Conservation (phyloP, 768 basidiomycete genomes). For the Lactarius hengduanensis region DNA sequence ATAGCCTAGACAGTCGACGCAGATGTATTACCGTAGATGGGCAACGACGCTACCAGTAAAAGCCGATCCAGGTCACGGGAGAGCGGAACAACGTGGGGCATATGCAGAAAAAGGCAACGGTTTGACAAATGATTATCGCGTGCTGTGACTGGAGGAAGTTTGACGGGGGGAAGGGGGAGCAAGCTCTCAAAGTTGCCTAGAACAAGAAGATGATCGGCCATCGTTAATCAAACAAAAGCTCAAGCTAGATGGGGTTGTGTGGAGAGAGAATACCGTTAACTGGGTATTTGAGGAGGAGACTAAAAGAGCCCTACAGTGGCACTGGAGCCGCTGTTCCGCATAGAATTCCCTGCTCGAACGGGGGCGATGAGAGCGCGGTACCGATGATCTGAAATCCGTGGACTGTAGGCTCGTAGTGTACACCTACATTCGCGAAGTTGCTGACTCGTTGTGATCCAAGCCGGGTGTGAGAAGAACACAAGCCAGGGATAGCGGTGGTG, state of each 20-base stretch:
- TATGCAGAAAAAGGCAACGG: constrained; percentile 10
- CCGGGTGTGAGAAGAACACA: constrained; percentile 19
- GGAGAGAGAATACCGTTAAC: constrained; percentile 16
- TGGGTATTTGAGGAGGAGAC: constrained; percentile 13
- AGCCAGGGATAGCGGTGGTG: constrained; percentile 17
- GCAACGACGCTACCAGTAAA: background rate
- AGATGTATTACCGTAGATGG: constrained; percentile 13
- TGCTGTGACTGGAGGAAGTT: constrained; percentile 4
- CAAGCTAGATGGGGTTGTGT: constrained; percentile 16
- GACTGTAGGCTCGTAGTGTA: background rate
- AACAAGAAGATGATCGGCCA: constrained; percentile 11
- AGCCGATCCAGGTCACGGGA: constrained; percentile 15
- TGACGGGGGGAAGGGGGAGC: background rate
- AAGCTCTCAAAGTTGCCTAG: constrained; percentile 9
- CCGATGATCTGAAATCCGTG: constrained; percentile 9
- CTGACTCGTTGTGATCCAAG: constrained; percentile 3
- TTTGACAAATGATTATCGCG: constrained; percentile 1
- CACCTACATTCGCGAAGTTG: background rate
- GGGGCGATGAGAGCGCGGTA: constrained; percentile 11
- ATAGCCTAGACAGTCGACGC: constrained; percentile 5
- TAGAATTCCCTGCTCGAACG: constrained; percentile 17
- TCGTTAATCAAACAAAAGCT: constrained; percentile 15
- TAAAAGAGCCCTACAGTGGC: constrained; percentile 2
- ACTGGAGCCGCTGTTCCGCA: constrained; percentile 16
- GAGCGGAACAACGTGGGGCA: constrained; percentile 8